phyloP scores from a whole-genome alignment of 2,329 filamentous ascomycete species.

The Mycosphaerella arachidis region DNA sequence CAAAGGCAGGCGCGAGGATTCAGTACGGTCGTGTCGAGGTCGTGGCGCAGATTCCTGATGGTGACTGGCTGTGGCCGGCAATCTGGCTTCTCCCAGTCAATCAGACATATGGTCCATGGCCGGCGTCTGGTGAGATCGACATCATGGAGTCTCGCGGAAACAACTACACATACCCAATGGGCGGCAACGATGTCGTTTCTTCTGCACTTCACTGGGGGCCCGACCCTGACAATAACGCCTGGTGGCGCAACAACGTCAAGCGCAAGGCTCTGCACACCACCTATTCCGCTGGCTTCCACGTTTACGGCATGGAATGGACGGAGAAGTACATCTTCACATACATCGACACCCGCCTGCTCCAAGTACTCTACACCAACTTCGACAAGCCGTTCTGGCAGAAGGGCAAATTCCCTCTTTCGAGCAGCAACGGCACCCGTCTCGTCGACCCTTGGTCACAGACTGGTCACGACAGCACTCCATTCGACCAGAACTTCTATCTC shows the following conservation, averaged over 20 bases:
- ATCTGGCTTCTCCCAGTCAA: constrained; percentile 82
- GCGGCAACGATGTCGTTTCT: constrained; percentile 75
- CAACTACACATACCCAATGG: constrained; percentile 69
- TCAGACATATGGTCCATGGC: constrained; percentile 71
- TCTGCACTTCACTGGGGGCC: constrained; percentile 82
- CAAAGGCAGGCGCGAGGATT: constrained; percentile 64
- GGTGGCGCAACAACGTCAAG: constrained; percentile 81
- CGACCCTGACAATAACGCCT: constrained; percentile 65
- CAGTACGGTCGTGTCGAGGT: constrained; percentile 81
- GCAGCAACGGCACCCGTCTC: constrained; percentile 35
- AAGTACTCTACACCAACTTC: constrained; percentile 68
- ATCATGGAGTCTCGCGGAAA: constrained; percentile 78
- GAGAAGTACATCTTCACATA: constrained; percentile 87
- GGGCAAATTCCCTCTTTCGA: constrained; percentile 34
- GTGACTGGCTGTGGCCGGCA: constrained; percentile 89
- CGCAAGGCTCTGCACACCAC: constrained; percentile 69
- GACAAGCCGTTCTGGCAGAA: constrained; percentile 38
- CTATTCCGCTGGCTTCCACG: constrained; percentile 66
- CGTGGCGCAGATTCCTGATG: constrained; percentile 66
- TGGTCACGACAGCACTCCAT: constrained; percentile 36
- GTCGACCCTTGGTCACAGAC: constrained; percentile 37
- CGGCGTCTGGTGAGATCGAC: constrained; percentile 76
- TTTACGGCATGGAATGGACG: constrained; percentile 78
- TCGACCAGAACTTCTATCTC: constrained; percentile 41
- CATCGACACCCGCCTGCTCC: constrained; percentile 72